Evolutionary conservation across 805 yeast species (phyloP), one percentile per base, ranked within the genome.

Genomic region (Lipomyces sp.): DNA sequence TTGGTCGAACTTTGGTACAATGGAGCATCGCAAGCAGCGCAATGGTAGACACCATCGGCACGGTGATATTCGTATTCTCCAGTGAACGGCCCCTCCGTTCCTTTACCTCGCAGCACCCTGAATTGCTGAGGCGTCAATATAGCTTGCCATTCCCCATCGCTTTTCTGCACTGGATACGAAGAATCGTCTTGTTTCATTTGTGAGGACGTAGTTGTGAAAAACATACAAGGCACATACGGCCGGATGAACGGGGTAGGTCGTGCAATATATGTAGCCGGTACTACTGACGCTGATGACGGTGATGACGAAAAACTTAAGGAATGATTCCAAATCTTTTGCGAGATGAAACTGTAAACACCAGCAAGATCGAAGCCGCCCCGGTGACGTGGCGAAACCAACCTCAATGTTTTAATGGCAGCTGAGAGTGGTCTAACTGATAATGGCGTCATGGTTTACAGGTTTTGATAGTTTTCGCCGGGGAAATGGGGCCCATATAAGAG

Each of bases 11-110:
- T 87, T 67, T 84, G 83, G 77, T 95, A 95, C 37, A 95, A 79
- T 11, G 97, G 97, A 55, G 84, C 80, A 60, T 82, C 83, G 78
- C 99, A 95, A 4, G 89, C 98, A 0, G 90, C 97, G 79, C 99
- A 95, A 57, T 80, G 79, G 77, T 92, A 95, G 1, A 85, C 79
- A 0, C 98, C 98, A 1, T 71, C 71, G 4, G 79, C 76, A 50
- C 81, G 79, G 30, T 80, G 77, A 42, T 64, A 55, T 42, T 80
- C 75, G 75, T 87, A 89, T 73, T 86, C 84, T 18, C 93, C 93
- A 2, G 86, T 77, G 68, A 80, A 78, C 2, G 94, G 90, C 8
- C 86, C 80, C 74, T 89, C 95, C 3, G 95, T 89, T 53, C 87
- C 90, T 74, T 84, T 86, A 68, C 88, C 84, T 70, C 97, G 85